Conservation (phyloP, 2,329 filamentous ascomycete species). For the Fusarium sp. region DNA sequence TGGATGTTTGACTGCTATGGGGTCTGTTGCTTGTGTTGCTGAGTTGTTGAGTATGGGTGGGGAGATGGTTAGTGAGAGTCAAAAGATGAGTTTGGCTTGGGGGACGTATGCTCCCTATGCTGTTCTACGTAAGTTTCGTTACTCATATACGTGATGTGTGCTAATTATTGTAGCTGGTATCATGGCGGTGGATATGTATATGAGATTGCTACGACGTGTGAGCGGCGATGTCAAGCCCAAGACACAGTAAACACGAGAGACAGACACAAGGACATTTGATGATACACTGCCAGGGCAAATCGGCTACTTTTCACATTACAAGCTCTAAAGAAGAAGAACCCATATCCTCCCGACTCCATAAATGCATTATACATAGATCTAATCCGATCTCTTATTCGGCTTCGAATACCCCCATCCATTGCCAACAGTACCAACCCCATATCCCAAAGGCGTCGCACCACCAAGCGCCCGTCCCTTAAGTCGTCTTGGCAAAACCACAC, state of each 20-base stretch:
- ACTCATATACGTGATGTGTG: no score
- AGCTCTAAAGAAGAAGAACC: constrained; percentile 24
- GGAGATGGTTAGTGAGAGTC: constrained; percentile 54
- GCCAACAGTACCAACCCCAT: constrained; percentile 63
- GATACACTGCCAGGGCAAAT: constrained; percentile 15
- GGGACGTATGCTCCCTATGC: constrained; percentile 64
- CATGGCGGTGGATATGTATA: constrained; percentile 66
- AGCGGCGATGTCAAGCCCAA: constrained; percentile 54
- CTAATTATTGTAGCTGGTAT: constrained; percentile 55
- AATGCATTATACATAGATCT: constrained; percentile 32
- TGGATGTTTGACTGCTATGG: constrained; percentile 62
- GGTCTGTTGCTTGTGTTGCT: constrained; percentile 62
- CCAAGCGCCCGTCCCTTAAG: constrained; percentile 63
- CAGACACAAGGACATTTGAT: constrained; percentile 3
- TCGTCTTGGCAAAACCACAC: constrained; percentile 66
- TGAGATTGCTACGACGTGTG: constrained; percentile 60
- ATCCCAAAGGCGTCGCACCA: constrained; percentile 67
- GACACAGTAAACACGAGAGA: constrained; percentile 34
- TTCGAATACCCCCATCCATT: constrained; percentile 67
- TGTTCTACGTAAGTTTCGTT: constrained; percentile 62
- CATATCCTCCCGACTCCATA: constrained; percentile 37
- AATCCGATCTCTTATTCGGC: constrained; percentile 63
- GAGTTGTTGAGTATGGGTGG: constrained; percentile 63
- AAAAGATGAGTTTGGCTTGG: constrained; percentile 60
- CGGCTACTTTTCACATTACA: constrained; percentile 27